These are phyloP conservation scores for Lecanicillium sp. DNA, from an alignment of 2,329 filamentous ascomycete species.

Conservation along the genomic window DNA sequence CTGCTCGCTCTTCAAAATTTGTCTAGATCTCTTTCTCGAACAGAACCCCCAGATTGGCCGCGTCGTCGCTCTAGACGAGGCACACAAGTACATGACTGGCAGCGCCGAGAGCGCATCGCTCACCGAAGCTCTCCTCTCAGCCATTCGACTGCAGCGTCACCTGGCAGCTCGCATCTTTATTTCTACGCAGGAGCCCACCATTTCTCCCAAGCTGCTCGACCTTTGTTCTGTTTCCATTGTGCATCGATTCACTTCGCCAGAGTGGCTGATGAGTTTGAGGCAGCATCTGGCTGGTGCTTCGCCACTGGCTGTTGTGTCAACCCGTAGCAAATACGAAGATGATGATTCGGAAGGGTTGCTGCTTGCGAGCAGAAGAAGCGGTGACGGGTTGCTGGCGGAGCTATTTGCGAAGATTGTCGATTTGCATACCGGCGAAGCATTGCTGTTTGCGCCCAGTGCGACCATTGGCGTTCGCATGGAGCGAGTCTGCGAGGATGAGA, in stretches of 20 bases:
- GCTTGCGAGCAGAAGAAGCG: neutral
- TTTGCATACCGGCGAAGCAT: conserved; percentile 34
- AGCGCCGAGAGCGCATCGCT: conserved; percentile 44
- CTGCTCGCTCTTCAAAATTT: conserved; percentile 63
- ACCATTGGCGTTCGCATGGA: conserved; percentile 21
- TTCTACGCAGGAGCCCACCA: conserved; percentile 65
- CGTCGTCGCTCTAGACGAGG: conserved; percentile 63
- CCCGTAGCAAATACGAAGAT: neutral
- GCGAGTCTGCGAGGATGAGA: neutral
- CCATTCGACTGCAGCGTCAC: conserved; percentile 62
- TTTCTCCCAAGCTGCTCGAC: conserved; percentile 57
- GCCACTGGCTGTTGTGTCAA: neutral
- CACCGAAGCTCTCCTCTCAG: conserved; percentile 49
- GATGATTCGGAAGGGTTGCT: neutral
- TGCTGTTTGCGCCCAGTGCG: conserved; percentile 38
- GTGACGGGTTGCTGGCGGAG: conserved; percentile 10
- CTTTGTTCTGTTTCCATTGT: conserved; percentile 59
- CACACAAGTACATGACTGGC: conserved; percentile 62
- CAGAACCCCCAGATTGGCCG: conserved; percentile 38
- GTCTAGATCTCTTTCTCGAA: conserved; percentile 54
- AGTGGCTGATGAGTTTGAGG: conserved; percentile 41
- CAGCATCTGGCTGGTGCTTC: conserved; percentile 30
- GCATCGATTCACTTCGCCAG: conserved; percentile 58
- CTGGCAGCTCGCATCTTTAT: conserved; percentile 56
- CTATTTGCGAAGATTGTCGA: conserved; percentile 34